phyloP scores from a whole-genome alignment of 2,329 filamentous ascomycete genomes.

The Fusarium sp. region DNA sequence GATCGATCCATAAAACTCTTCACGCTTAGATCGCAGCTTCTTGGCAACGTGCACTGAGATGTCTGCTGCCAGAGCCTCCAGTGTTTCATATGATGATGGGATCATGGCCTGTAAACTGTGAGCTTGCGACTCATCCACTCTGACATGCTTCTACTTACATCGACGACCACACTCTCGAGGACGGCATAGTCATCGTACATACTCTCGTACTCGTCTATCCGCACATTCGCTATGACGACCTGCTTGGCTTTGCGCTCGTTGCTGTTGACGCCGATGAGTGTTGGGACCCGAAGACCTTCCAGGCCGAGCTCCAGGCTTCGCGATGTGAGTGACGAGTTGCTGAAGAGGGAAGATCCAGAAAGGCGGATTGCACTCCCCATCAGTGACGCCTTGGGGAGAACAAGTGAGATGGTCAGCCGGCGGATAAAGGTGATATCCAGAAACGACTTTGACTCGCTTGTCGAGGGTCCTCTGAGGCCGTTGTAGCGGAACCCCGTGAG shows the following conservation, averaged over 20 bases:
- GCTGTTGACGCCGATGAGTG: constrained; percentile 74
- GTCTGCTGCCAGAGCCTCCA: constrained; percentile 66
- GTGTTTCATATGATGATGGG: constrained; percentile 66
- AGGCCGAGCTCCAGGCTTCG: constrained; percentile 56
- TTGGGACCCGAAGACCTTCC: constrained; percentile 67
- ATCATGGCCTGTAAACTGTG: constrained; percentile 56
- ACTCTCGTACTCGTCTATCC: constrained; percentile 62
- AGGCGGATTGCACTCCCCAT: constrained; percentile 67
- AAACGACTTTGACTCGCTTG: constrained; percentile 38
- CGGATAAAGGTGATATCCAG: constrained; percentile 50
- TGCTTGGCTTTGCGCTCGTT: constrained; percentile 74
- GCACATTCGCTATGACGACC: constrained; percentile 68
- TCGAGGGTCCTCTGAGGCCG: constrained; percentile 13
- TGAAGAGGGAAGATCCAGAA: constrained; percentile 55
- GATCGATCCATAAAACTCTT: constrained; percentile 52
- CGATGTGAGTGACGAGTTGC: constrained; percentile 39
- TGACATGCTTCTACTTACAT: constrained; percentile 57
- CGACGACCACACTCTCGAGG: constrained; percentile 66
- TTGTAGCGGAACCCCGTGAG: constrained; percentile 42
- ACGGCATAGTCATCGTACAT: constrained; percentile 59
- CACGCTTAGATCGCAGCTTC: constrained; percentile 48
- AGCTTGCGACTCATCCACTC: neutral
- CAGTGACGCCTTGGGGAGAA: constrained; percentile 72
- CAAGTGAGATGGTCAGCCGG: constrained; percentile 61
- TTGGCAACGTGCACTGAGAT: constrained; percentile 57